Base-by-base conservation (phyloP, 257 asterid species). In the Solanum ossicruentum region DNA sequence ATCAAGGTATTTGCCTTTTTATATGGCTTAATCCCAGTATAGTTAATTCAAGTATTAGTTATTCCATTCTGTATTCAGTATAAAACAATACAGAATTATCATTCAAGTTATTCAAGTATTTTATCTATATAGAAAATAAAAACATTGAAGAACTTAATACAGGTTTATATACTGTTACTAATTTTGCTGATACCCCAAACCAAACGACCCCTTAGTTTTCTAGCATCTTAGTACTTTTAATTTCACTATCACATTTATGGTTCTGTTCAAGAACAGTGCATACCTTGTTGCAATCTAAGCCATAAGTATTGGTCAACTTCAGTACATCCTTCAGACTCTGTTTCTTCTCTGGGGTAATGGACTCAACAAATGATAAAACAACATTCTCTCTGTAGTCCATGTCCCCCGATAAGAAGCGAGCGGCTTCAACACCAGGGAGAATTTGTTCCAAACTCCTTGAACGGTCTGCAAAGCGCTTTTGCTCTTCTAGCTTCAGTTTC, bases 401-500 rank as follows among this genome's bases (percentile, higher is more conserved):
- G 88, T 97, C 99, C 79, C 94, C 93, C 83, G 98, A 95, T 85
- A 97, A 90, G 92, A 95, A 95, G 60, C 93, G 94, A 81, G 95
- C 86, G 63, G 93, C 89, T 84, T 95, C 98, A 85, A 97, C 98
- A 82, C 98, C 98, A 72, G 98, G 98, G 89, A 97, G 92, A 84
- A 97, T 86, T 89, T 92, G 93, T 88, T 97, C 96, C 95, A 97
- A 89, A 84, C 91, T 91, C 91, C 98, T 94, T 49, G 98, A 93
- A 86, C 93, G 90, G 87, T 95, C 98, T 20, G 99, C 98, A 69
- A 87, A 90, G 83, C 58, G 90, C 91, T 94, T 94, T 89, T 97
- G 98, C 73, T 95, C 98, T 90, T 97, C 98, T 81, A 97, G 84
- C 92, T 95, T 97, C 85, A 90, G 84, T 91, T 95, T 95, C 99